Percentiles rank a stretch among this genome's conserved stretches.
These are phyloP conservation scores for Rachicladosporium sp. DNA, from an alignment of 2,329 filamentous ascomycete genomes.

Conservation along the genomic window DNA sequence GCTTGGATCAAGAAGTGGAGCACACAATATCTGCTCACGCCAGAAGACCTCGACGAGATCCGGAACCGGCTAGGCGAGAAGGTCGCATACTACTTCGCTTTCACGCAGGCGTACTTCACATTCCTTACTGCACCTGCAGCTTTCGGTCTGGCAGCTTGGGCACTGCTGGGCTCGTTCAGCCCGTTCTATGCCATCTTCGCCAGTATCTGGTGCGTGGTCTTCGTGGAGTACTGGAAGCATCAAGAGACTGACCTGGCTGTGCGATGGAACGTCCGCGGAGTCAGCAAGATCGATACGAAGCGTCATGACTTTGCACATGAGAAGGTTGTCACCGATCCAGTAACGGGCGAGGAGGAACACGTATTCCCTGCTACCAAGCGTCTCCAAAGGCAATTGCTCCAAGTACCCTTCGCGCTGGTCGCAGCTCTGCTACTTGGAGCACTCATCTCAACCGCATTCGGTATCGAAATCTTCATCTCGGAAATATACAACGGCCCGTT, in stretches of 20 bases:
- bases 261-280: constrained; percentile 77
- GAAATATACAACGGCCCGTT: constrained; percentile 86
- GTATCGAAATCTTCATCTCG: constrained; percentile 88
- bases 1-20: constrained; percentile 42
- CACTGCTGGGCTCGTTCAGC: constrained; percentile 76
- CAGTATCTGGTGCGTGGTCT: constrained; percentile 76
- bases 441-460: constrained; percentile 76
- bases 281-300: constrained; percentile 67
- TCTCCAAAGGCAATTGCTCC: constrained; percentile 62
- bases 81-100: constrained; percentile 93
- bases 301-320: constrained; percentile 71
- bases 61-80: constrained; percentile 40
- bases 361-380: constrained; percentile 70
- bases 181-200: constrained; percentile 65
- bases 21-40: constrained; percentile 32
- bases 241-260: constrained; percentile 78
- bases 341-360: constrained; percentile 67
- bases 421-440: constrained; percentile 63
- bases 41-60: constrained; percentile 39
- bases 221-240: constrained; percentile 93
- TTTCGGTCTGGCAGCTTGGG: constrained; percentile 65
- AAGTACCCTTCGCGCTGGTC: constrained; percentile 71
- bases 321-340: constrained; percentile 59
- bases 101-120: constrained; percentile 78
- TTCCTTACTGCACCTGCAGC: constrained; percentile 70